Evolutionary conservation across 1,139 yeast genomes (phyloP).

Genomic region (Candida sanyaensis): DNA sequence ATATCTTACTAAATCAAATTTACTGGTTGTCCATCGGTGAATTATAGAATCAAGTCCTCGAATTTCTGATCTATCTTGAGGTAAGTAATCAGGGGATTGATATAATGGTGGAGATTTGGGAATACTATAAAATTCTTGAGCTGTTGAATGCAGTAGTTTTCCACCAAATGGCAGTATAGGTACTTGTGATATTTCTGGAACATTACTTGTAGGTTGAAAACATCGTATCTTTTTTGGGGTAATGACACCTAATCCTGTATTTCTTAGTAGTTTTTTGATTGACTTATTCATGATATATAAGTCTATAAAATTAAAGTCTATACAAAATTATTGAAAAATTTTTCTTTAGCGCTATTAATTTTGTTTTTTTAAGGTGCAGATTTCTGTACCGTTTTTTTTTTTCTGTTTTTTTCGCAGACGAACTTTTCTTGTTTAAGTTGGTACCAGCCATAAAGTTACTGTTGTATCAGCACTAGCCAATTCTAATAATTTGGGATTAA

Average conservation of each 20-base stretch:
- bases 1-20: constrained; percentile 17
- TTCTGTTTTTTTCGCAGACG: neutral
- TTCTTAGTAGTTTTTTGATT: neutral
- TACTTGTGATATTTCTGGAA: neutral
- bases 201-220: neutral
- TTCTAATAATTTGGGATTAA: constrained; percentile 76
- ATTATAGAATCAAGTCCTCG: constrained; percentile 36
- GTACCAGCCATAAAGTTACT: constrained; percentile 42
- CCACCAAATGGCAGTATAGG: neutral
- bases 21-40: constrained; percentile 13
- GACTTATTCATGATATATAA: neutral
- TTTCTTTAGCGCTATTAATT: neutral
- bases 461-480: constrained; percentile 79
- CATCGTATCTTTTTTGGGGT: neutral
- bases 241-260: neutral
- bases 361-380: neutral
- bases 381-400: constrained; percentile 6
- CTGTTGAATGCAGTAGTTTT: neutral
- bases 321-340: neutral
- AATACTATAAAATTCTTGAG: neutral
- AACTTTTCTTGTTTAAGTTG: constrained; percentile 12
- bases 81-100: constrained; percentile 19
- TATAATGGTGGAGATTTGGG: neutral
- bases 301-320: neutral
- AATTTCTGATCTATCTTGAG: constrained; percentile 34